A percentile compares a stretch with the other conserved stretches of the same genome.
phyloP scores from a whole-genome alignment of 768 basidiomycete species.

The Lentinula sp. region DNA sequence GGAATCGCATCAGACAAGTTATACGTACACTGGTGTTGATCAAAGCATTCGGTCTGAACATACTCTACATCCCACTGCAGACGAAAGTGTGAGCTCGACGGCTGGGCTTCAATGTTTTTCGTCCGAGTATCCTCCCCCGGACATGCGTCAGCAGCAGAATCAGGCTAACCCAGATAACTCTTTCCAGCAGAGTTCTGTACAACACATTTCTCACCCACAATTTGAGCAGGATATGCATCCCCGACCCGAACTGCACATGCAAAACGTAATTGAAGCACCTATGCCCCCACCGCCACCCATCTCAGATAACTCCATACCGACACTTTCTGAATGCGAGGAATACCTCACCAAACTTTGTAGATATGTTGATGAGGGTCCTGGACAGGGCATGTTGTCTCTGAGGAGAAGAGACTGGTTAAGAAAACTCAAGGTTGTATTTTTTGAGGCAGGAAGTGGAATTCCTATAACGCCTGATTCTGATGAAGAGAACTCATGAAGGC shows the following conservation, averaged over 20 bases:
- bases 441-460: slow-evolving; percentile 3
- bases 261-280: neutral
- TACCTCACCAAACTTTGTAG: neutral
- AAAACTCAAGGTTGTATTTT: slow-evolving; percentile 3
- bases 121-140: neutral
- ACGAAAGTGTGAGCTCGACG: neutral
- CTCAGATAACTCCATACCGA: neutral
- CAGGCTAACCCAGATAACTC: neutral
- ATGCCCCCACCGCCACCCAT: slow-evolving; percentile 1
- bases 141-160: neutral
- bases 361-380: neutral
- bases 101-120: neutral
- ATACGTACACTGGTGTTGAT: neutral
- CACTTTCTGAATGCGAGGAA: neutral
- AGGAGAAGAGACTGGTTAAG: neutral
- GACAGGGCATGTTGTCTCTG: neutral
- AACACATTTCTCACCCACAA: neutral
- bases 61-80: neutral
- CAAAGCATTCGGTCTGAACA: no score
- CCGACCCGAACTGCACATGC: neutral
- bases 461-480: slow-evolving; percentile 1
- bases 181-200: neutral
- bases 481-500: neutral
- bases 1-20: neutral
- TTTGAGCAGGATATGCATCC: neutral